Evolutionary conservation across 73 alveolate genomes (phyloP).

Genomic region (Paramecium bursaria): DNA sequence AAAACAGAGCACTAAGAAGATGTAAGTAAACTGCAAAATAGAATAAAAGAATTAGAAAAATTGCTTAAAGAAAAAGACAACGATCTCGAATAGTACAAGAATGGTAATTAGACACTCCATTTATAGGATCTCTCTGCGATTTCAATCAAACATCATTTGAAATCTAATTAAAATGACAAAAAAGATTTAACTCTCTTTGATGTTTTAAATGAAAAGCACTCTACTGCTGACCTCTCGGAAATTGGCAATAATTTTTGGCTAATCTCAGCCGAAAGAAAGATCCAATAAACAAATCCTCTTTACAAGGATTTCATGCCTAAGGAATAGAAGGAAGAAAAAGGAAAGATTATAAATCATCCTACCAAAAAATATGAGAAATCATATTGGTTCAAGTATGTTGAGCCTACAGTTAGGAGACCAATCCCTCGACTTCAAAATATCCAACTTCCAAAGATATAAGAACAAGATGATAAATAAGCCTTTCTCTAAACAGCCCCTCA

Average conservation of each 20-base stretch:
- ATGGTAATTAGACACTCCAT: conserved; percentile 50
- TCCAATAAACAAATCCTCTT: background rate
- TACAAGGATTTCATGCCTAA: conserved; percentile 44
- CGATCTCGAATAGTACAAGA: conserved; percentile 33
- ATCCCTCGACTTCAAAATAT: conserved; percentile 15
- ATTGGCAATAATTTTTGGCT: conserved; percentile 45
- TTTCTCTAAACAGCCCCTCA: background rate
- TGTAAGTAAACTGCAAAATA: background rate
- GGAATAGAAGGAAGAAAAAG: background rate
- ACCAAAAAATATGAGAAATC: conserved; percentile 59
- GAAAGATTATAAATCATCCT: conserved; percentile 21
- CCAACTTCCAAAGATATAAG: conserved; percentile 31
- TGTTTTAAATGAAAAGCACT: conserved; percentile 39
- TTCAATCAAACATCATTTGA: background rate
- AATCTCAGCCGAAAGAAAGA: conserved; percentile 40
- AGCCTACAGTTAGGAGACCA: background rate
- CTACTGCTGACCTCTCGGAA: conserved; percentile 57
- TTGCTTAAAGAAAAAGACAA: conserved; percentile 46
- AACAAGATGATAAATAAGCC: background rate
- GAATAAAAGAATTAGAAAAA: conserved; percentile 12
- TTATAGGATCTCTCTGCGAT: conserved; percentile 37
- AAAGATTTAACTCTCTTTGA: conserved; percentile 50
- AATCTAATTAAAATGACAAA: conserved; percentile 45
- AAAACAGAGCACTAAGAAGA: conserved; percentile 19
- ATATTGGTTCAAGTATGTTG: conserved; percentile 60